These are phyloP conservation scores for Pachysandra terminalis DNA, from an alignment of 164 flowering plant species.

Conservation along the genomic window DNA sequence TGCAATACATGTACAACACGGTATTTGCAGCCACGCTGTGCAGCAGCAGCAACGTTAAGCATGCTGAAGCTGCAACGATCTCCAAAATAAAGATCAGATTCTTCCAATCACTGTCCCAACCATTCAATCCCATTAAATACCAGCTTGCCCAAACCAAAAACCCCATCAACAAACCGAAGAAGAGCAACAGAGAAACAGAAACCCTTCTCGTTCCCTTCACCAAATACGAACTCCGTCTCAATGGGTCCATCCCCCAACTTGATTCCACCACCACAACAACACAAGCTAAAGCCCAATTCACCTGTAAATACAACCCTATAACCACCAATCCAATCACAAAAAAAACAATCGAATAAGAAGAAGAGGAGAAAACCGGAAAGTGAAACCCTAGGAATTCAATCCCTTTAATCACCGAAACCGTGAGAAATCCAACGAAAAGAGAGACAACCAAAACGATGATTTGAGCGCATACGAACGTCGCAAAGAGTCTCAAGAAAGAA, in stretches of 20 bases:
- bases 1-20: constrained; percentile 70
- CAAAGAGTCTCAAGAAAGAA: constrained; percentile 39
- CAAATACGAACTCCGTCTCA: constrained; percentile 44
- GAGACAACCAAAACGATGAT: constrained; percentile 9
- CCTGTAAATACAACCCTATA: constrained; percentile 21
- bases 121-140: background rate
- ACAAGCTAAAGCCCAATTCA: constrained; percentile 40
- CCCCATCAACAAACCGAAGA: constrained; percentile 24
- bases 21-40: constrained; percentile 39
- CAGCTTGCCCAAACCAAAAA: constrained; percentile 23
- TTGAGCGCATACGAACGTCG: constrained; percentile 22
- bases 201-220: constrained; percentile 46
- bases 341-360: constrained; percentile 14
- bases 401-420: constrained; percentile 9
- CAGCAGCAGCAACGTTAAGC: constrained; percentile 35
- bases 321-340: background rate
- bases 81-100: constrained; percentile 32
- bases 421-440: constrained; percentile 2
- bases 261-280: constrained; percentile 53
- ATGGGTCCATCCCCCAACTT: constrained; percentile 53
- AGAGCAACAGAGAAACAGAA: constrained; percentile 29
- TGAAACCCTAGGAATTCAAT: constrained; percentile 19
- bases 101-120: constrained; percentile 20
- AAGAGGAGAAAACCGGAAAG: background rate
- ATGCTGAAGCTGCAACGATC: constrained; percentile 36